A percentile compares a stretch with the other conserved stretches of the same genome.
These are phyloP conservation scores for Lecanicillium sp. DNA, from an alignment of 2,329 filamentous ascomycete species.

Conservation along the genomic window DNA sequence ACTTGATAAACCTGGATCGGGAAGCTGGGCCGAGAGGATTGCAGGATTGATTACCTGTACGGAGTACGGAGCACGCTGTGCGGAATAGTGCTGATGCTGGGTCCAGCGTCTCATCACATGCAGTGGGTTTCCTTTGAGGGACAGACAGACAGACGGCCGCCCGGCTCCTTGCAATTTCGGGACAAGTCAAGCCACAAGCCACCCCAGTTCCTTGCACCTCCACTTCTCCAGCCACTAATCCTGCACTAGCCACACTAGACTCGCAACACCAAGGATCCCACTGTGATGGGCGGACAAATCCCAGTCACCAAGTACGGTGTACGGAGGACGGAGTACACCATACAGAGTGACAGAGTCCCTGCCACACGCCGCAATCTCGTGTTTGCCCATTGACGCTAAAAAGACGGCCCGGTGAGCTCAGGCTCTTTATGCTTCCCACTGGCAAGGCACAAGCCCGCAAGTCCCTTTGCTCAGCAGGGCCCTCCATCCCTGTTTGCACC, in stretches of 20 bases:
- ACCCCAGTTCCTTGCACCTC: background rate
- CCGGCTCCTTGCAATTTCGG: background rate
- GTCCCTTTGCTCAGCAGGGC: no score
- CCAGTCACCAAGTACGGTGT: background rate
- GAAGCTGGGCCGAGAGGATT: no score
- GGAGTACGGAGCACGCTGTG: no score
- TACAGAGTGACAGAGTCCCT: background rate
- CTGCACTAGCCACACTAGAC: background rate
- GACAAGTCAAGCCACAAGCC: background rate
- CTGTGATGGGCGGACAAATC: background rate
- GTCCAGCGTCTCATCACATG: background rate
- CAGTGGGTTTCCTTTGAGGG: background rate
- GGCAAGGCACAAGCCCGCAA: no score
- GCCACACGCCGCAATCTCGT: background rate
- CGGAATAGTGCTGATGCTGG: background rate
- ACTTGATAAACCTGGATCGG: background rate
- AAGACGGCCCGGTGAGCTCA: background rate
- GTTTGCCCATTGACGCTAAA: background rate
- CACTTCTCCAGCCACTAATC: background rate
- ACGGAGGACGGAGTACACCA: background rate
- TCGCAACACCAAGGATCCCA: background rate
- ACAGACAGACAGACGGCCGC: no score
- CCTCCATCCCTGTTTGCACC: no score
- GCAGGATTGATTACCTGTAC: no score
- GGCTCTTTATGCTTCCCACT: no score